Conservation (phyloP, 225 moss, liverwort and hornwort species). For the Lunularia cruciata region DNA sequence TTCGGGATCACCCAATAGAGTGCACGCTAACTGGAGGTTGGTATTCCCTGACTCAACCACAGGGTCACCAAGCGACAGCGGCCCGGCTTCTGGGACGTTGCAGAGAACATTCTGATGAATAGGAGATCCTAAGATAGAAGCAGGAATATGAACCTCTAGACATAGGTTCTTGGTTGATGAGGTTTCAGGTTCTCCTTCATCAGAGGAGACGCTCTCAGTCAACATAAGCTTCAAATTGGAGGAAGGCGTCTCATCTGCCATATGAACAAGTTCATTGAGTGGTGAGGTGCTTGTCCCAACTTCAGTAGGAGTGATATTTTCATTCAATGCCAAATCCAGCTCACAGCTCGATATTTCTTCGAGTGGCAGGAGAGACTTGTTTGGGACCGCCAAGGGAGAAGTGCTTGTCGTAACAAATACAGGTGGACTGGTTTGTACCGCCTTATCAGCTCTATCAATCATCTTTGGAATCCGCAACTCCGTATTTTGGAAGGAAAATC, state of each 20-base stretch:
- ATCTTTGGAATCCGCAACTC: conserved; percentile 44
- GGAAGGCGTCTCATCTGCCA: neutral
- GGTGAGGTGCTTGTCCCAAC: neutral
- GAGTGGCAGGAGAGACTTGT: neutral
- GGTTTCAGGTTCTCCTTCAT: too few relatives aligned
- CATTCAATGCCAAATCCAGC: neutral
- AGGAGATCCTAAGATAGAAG: too few relatives aligned
- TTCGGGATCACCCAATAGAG: neutral
- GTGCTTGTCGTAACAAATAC: conserved; percentile 35
- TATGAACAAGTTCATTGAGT: neutral
- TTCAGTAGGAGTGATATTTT: neutral
- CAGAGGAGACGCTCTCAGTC: neutral
- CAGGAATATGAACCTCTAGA: too few relatives aligned
- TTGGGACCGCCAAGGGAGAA: conserved; percentile 27
- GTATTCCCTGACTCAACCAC: neutral
- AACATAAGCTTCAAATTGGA: neutral
- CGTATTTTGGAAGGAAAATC: conserved; percentile 53
- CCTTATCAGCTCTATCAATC: conserved; percentile 38
- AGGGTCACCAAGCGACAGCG: too few relatives aligned
- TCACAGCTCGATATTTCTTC: conserved; percentile 14
- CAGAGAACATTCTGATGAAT: too few relatives aligned
- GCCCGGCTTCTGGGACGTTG: neutral
- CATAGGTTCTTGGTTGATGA: too few relatives aligned
- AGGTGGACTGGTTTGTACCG: conserved; percentile 40
- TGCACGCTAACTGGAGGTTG: neutral